Percentiles rank a stretch among this genome's conserved stretches.
These are phyloP conservation scores for Yarrowia galli DNA, from an alignment of 1,139 yeast genomes.

Conservation along the genomic window DNA sequence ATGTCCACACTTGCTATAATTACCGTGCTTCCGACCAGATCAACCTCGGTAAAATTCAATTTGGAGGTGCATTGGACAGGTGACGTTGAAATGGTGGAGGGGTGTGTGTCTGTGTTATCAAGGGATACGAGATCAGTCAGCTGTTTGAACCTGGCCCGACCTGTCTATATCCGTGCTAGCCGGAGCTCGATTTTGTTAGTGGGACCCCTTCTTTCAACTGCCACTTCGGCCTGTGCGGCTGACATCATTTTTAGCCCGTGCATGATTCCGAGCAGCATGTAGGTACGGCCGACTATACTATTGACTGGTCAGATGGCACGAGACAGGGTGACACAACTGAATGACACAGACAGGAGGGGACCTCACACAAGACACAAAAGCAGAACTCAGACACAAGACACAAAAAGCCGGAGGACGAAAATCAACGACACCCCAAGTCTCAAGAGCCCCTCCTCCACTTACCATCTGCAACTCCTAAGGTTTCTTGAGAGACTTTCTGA, in stretches of 20 bases:
- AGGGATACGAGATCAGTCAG: too few species aligned
- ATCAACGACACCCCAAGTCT: neutral
- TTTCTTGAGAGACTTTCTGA: conserved; percentile 17
- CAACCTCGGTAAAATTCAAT: conserved; percentile 28
- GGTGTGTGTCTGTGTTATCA: too few species aligned
- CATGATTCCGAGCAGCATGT: conserved; percentile 11
- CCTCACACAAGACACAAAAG: too few species aligned
- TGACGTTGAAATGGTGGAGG: too few species aligned
- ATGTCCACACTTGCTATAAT: neutral
- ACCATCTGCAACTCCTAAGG: conserved; percentile 12
- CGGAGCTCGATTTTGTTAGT: too few species aligned
- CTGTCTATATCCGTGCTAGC: too few species aligned
- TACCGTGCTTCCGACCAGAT: conserved; percentile 20
- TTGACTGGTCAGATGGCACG: neutral
- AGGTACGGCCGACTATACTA: conserved; percentile 10
- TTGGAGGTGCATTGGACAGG: neutral
- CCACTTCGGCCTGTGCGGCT: conserved; percentile 10
- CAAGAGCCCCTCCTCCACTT: neutral
- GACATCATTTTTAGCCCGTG: conserved; percentile 6
- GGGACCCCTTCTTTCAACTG: too few species aligned
- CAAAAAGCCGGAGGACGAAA: neutral
- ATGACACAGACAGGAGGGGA: neutral
- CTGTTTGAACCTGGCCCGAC: too few species aligned
- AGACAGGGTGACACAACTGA: neutral
- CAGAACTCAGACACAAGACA: neutral